Conservation (phyloP, 73 alveolate species). For the Paramecium sonneborni region DNA sequence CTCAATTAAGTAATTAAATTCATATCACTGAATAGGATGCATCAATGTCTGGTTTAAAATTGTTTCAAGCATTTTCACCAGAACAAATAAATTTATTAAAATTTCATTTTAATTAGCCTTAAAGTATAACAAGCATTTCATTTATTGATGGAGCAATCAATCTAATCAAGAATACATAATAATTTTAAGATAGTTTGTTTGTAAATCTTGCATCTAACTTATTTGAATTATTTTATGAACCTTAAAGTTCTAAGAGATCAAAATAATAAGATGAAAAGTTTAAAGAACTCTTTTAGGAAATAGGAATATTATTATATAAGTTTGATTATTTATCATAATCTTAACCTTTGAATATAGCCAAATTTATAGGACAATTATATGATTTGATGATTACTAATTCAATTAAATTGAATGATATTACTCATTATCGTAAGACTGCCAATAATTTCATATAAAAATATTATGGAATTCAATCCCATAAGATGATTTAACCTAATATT, state of each 20-base stretch:
- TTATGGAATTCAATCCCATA: neutral
- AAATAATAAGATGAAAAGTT: neutral
- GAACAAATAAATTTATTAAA: neutral
- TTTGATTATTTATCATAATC: neutral
- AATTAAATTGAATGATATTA: neutral
- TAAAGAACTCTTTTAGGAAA: neutral
- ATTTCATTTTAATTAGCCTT: neutral
- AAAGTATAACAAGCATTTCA: neutral
- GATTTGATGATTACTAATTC: neutral
- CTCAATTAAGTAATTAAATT: neutral
- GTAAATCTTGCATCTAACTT: neutral
- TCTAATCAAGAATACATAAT: neutral
- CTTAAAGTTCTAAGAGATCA: neutral
- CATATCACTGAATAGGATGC: neutral
- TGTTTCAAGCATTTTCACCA: neutral
- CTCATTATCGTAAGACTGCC: neutral
- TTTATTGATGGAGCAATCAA: constrained; percentile 1
- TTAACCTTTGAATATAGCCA: neutral
- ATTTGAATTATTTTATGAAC: neutral
- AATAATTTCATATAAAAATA: neutral
- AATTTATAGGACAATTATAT: neutral
- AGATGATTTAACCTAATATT: neutral
- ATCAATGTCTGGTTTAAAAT: neutral
- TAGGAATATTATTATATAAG: neutral
- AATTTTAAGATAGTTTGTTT: neutral